phyloP scores from a whole-genome alignment of 108 stramenopile genomes.

The Aurantiochytrium sp. region DNA sequence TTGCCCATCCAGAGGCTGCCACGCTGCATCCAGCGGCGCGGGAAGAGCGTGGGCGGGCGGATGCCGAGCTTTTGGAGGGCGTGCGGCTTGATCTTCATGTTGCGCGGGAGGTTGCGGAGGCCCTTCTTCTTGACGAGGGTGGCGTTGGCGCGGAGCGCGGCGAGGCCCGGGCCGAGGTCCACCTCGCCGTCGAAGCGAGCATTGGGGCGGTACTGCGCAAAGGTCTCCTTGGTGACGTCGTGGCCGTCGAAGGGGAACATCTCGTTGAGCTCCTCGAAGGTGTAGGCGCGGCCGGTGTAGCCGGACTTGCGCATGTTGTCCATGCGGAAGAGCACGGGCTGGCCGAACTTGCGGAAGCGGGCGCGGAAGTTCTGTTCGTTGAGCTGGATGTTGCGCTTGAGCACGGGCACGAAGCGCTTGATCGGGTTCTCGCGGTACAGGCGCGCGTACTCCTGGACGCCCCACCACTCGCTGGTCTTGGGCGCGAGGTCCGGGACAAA shows the following conservation, averaged over 20 bases:
- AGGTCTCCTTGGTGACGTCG: neutral
- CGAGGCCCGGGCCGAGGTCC: neutral
- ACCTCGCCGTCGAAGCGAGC: neutral
- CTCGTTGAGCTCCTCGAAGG: slow-evolving; percentile 1
- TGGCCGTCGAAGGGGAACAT: slow-evolving; percentile 17
- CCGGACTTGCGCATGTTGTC: slow-evolving; percentile 31
- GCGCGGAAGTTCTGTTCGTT: neutral
- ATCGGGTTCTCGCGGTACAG: neutral
- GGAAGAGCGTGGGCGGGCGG: neutral
- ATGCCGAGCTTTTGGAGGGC: slow-evolving; percentile 1
- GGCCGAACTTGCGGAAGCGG: slow-evolving; percentile 17
- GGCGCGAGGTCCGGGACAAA: neutral
- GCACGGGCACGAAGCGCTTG: neutral
- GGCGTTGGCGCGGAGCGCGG: neutral
- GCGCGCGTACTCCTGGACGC: neutral
- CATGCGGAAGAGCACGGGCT: slow-evolving; percentile 18
- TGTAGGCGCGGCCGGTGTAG: neutral
- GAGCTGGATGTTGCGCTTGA: neutral
- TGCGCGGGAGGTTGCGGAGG: slow-evolving; percentile 6
- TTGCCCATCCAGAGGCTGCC: neutral
- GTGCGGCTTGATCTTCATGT: slow-evolving; percentile 25
- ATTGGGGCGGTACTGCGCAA: slow-evolving; percentile 8
- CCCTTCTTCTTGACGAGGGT: slow-evolving; percentile 13
- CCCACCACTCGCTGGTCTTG: slow-evolving; percentile 24
- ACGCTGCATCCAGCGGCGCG: neutral